Percentiles rank a stretch among this genome's conserved stretches.
Evolutionary conservation across 192 early-diverging fungal species (phyloP).

Genomic region (Chytriomyces sp.): DNA sequence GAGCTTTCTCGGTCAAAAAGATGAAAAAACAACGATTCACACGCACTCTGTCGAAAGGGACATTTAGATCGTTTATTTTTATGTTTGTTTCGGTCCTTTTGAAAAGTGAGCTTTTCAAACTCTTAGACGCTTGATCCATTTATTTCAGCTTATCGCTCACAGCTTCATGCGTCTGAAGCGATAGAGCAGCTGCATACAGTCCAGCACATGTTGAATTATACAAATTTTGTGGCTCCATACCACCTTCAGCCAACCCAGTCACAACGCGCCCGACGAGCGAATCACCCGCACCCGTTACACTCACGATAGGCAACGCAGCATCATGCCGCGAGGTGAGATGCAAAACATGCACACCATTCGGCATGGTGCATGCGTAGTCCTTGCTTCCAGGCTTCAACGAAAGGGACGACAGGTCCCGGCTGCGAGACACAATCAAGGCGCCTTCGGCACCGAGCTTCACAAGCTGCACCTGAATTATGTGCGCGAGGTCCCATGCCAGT

Average conservation of each 20-base stretch:
- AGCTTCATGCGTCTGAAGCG: constrained; percentile 21
- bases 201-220: not conserved
- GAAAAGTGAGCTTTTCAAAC: too few relatives aligned
- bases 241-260: constrained; percentile 15
- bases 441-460: constrained; percentile 76
- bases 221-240: constrained; percentile 8
- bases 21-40: too few relatives aligned
- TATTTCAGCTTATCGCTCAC: constrained; percentile 27
- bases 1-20: too few relatives aligned
- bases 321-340: not conserved
- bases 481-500: constrained; percentile 45
- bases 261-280: constrained; percentile 54
- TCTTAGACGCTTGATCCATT: too few relatives aligned
- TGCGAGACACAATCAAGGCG: constrained; percentile 40
- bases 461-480: constrained; percentile 57
- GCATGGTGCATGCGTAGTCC: not conserved
- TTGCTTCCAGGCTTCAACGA: too few relatives aligned
- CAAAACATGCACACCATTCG: not conserved
- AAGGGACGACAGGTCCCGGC: too few relatives aligned
- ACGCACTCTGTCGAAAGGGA: too few relatives aligned
- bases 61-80: too few relatives aligned
- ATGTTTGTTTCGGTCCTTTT: too few relatives aligned
- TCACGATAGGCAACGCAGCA: constrained; percentile 38
- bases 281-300: constrained; percentile 81
- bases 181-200: constrained; percentile 28